These are phyloP conservation scores for Cyclostephanos tholiformis DNA, from an alignment of 108 stramenopile genomes.

Conservation along the genomic window DNA sequence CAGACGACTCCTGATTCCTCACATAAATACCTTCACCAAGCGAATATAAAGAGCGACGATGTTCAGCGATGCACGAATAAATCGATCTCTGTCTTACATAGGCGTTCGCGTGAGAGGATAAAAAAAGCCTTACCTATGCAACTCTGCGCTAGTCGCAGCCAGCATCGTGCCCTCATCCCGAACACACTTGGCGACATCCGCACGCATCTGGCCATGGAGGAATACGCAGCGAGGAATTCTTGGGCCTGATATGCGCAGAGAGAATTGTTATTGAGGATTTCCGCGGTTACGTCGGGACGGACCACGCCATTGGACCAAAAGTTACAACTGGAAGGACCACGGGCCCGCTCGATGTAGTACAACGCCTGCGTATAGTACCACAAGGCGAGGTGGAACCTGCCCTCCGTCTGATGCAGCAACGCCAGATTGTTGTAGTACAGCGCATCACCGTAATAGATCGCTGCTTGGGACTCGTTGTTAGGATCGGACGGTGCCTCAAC, in stretches of 20 bases:
- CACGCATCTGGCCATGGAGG: conserved; percentile 69
- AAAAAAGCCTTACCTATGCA: conserved; percentile 60
- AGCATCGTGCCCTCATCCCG: conserved; percentile 50
- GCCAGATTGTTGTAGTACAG: conserved; percentile 82
- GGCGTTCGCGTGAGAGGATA: too few species aligned
- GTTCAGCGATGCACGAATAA: background rate
- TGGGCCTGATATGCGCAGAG: conserved; percentile 67
- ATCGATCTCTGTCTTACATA: background rate
- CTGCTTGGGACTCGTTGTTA: conserved; percentile 26
- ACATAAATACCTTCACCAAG: conserved; percentile 20
- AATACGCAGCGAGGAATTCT: conserved; percentile 65
- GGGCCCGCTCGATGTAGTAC: conserved; percentile 13
- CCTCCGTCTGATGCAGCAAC: conserved; percentile 68
- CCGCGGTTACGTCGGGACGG: conserved; percentile 52
- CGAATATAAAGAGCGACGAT: background rate
- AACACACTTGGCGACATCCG: conserved; percentile 40
- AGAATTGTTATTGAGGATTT: conserved; percentile 70
- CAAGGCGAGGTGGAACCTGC: conserved; percentile 70
- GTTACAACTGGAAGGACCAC: background rate
- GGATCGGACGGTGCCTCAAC: background rate
- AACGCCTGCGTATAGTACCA: conserved; percentile 73
- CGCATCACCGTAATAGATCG: conserved; percentile 53
- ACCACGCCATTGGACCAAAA: conserved; percentile 72
- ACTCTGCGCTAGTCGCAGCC: conserved; percentile 84
- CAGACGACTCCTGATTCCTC: conserved; percentile 17